A percentile compares a stretch with the other conserved stretches of the same genome.
These are phyloP conservation scores for Niebla homalea DNA, from an alignment of 495 filamentous ascomycete species.

Conservation along the genomic window DNA sequence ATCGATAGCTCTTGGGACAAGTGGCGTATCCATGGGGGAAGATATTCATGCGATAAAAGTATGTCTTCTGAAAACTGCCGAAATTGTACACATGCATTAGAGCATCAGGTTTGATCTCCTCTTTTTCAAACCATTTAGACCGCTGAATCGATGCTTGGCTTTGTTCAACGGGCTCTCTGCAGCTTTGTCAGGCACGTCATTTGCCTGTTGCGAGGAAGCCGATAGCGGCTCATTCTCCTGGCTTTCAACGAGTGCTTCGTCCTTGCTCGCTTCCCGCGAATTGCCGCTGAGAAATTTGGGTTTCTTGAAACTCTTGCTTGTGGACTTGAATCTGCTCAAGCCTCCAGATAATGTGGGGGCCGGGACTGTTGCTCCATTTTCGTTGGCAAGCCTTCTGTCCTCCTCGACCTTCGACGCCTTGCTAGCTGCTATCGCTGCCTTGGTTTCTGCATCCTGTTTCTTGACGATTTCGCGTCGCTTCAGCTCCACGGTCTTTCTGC, in stretches of 20 bases:
- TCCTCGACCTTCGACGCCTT: slow-evolving; percentile 38
- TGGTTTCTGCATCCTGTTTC: slow-evolving; percentile 45
- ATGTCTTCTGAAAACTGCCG: neutral
- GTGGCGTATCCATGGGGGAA: too few species aligned
- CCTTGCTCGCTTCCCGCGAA: slow-evolving; percentile 16
- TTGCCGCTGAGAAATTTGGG: slow-evolving; percentile 27
- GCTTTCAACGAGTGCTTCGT: slow-evolving; percentile 13
- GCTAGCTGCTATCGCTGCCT: slow-evolving; percentile 44
- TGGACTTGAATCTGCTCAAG: slow-evolving; percentile 38
- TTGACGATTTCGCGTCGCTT: slow-evolving; percentile 34
- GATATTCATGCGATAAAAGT: neutral
- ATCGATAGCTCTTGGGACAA: neutral
- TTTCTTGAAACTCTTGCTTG: slow-evolving; percentile 47
- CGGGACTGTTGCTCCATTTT: slow-evolving; percentile 24
- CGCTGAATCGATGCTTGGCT: slow-evolving; percentile 27
- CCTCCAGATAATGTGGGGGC: slow-evolving; percentile 28
- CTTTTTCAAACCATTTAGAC: slow-evolving; percentile 29
- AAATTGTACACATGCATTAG: slow-evolving; percentile 13
- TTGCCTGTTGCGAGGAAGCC: slow-evolving; percentile 13
- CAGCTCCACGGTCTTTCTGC: slow-evolving; percentile 48
- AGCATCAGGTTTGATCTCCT: slow-evolving; percentile 29
- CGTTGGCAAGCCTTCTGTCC: slow-evolving; percentile 25
- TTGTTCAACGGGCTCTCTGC: slow-evolving; percentile 21
- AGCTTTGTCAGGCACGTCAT: slow-evolving; percentile 22
- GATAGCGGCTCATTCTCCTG: slow-evolving; percentile 15